Evolutionary conservation across 345 rosid species (phyloP), one percentile per base, ranked within the genome.

Genomic region (Eucalyptus dawsonii): DNA sequence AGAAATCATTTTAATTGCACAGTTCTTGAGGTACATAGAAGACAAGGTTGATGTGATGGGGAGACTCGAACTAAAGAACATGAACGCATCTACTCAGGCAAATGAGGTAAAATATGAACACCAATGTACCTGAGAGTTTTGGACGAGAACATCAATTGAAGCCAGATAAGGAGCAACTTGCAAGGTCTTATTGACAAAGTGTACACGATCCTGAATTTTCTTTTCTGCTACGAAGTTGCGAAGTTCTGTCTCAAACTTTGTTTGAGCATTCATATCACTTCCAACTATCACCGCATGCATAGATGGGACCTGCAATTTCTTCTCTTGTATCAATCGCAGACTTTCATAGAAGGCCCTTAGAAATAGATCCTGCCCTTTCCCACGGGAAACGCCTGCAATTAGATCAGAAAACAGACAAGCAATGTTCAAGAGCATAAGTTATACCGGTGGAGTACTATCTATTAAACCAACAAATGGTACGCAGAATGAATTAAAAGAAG

Each of bases 251-350:
- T 97, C 99, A 65, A 94, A 96, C 93, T 97, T 95, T 44, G 96
- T 95, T 90, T 96, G 98, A 89, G 95, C 95, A 90, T 88, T 93
- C 95, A 97, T 94, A 92, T 96, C 98, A 89, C 98, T 96, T 90
- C 98, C 99, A 86, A 96, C 99, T 80, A 96, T 90, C 50, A 97
- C 94, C 4, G 98, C 98, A 93, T 97, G 98, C 95, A 96, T 90
- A 86, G 98, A 89, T 88, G 97, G 96, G 80, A 93, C 94, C 92
- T 93, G 87, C 86, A 92, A 90, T 54, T 93, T 96, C 91, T 92
- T 93, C 91, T 92, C 95, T 91, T 90, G 93, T 92, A 97, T 91
- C 90, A 96, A 25, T 86, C 91, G 92, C 90, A 96, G 92, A 92
- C 96, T 94, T 89, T 94, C 96, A 89, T 94, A 91, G 87, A 97